These are phyloP conservation scores for Zygoascus sp. DNA, from an alignment of 1,139 yeast species.

Conservation along the genomic window DNA sequence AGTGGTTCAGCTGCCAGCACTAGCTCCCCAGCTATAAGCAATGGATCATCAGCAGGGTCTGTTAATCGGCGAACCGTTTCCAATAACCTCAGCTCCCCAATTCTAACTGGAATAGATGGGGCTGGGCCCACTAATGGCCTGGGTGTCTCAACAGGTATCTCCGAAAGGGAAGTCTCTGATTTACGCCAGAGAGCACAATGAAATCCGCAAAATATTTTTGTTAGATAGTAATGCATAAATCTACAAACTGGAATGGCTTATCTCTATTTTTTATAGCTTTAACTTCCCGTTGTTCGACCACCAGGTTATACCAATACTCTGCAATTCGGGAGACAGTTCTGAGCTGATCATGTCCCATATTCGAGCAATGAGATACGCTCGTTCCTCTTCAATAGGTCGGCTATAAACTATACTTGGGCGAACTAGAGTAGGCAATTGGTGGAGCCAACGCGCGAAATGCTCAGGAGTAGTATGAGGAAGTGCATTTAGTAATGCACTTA, in stretches of 20 bases:
- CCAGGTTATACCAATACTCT: slow-evolving; percentile 63
- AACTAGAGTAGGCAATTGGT: slow-evolving; percentile 12
- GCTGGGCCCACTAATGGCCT: neutral
- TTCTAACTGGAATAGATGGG: neutral
- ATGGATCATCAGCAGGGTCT: neutral
- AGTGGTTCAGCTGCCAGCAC: neutral
- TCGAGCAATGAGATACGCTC: slow-evolving; percentile 32
- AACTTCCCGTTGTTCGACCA: slow-evolving; percentile 43
- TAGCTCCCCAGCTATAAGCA: neutral
- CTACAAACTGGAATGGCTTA: neutral
- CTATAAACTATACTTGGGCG: slow-evolving; percentile 15
- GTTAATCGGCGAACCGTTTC: neutral
- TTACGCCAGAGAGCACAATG: neutral
- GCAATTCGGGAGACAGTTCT: slow-evolving; percentile 53
- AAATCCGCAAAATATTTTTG: neutral
- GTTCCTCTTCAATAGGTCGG: slow-evolving; percentile 30
- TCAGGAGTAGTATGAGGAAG: slow-evolving; percentile 52
- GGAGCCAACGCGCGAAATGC: slow-evolving; percentile 46
- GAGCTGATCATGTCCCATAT: slow-evolving; percentile 44
- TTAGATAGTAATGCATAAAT: neutral
- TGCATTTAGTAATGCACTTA: slow-evolving; percentile 46
- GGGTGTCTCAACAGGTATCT: neutral
- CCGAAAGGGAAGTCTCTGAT: neutral
- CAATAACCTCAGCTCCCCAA: neutral
- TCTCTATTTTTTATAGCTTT: neutral